These are phyloP conservation scores for Abrus pulchellus DNA, from an alignment of 306 rosid genomes.

Conservation along the genomic window DNA sequence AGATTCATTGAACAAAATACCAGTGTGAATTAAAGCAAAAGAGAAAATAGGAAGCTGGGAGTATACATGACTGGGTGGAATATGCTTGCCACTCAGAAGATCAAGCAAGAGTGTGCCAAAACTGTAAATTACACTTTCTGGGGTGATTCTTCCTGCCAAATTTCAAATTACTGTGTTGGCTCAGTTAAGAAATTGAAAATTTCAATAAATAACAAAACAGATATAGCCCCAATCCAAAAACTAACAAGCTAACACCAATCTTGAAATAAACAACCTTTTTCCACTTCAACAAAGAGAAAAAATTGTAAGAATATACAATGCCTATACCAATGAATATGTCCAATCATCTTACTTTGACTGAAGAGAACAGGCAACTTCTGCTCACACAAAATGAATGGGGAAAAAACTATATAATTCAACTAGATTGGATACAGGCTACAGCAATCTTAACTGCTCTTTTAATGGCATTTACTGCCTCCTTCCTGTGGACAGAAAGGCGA, in stretches of 20 bases:
- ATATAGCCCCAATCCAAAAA: constrained; percentile 14
- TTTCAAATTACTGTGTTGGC: constrained; percentile 30
- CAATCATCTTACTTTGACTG: background rate
- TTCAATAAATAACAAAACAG: background rate
- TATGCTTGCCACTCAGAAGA: constrained; percentile 84
- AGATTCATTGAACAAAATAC: constrained; percentile 38
- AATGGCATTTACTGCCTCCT: background rate
- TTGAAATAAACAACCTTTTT: background rate
- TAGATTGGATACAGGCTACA: background rate
- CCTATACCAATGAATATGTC: constrained; percentile 3
- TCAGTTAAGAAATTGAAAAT: background rate
- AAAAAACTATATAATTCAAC: background rate
- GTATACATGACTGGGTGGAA: constrained; percentile 77
- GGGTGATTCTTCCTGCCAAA: constrained; percentile 70
- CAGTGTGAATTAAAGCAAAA: constrained; percentile 30
- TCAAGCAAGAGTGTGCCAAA: constrained; percentile 79
- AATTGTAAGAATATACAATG: background rate
- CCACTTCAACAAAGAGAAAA: constrained; percentile 6
- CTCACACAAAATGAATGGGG: background rate
- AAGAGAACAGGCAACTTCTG: constrained; percentile 2
- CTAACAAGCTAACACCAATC: constrained; percentile 20
- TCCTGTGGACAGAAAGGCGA: background rate
- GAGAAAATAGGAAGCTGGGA: constrained; percentile 18
- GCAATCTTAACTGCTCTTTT: constrained; percentile 12
- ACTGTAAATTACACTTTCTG: constrained; percentile 78